Conservation (phyloP, 352 stramenopile genomes). For the Globisporangium okanoganense region DNA sequence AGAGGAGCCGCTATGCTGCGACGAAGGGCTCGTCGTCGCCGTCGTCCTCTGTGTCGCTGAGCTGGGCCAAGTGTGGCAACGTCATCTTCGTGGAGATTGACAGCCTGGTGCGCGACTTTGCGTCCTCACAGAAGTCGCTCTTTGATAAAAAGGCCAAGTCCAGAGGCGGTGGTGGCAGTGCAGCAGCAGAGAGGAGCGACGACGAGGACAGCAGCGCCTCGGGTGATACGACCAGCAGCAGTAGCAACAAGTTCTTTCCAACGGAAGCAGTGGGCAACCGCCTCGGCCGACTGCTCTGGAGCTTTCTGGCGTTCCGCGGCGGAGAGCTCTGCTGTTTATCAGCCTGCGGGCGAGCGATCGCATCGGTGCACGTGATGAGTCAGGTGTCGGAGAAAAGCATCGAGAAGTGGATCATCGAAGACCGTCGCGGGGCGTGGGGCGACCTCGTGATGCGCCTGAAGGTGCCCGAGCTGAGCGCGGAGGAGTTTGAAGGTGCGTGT, state of each 20-base stretch:
- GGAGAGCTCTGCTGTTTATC: constrained; percentile 71
- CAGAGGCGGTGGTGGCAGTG: background rate
- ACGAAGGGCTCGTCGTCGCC: constrained; percentile 17
- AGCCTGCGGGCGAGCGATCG: constrained; percentile 68
- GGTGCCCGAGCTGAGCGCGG: constrained; percentile 75
- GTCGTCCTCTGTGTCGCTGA: constrained; percentile 26
- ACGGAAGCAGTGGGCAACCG: constrained; percentile 53
- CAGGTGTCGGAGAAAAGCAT: constrained; percentile 78
- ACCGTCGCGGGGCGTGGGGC: constrained; percentile 58
- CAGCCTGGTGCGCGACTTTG: constrained; percentile 70
- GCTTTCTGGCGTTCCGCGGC: constrained; percentile 75
- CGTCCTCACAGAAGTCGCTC: constrained; percentile 45
- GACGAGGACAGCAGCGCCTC: constrained; percentile 18
- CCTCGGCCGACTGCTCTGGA: constrained; percentile 72
- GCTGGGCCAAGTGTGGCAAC: constrained; percentile 82
- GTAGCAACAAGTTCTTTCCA: constrained; percentile 16
- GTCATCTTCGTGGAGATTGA: constrained; percentile 84
- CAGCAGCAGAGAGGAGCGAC: constrained; percentile 9
- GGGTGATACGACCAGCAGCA: background rate
- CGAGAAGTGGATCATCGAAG: constrained; percentile 83
- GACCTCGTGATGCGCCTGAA: constrained; percentile 53
- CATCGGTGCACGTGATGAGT: constrained; percentile 81
- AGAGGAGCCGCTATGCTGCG: constrained; percentile 6
- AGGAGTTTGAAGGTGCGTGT: constrained; percentile 75
- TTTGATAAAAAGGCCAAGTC: constrained; percentile 22